Percentiles rank a stretch among this genome's conserved stretches.
Evolutionary conservation across 768 basidiomycete genomes (phyloP).

Genomic region (Tylopilus vinaceipallidus): DNA sequence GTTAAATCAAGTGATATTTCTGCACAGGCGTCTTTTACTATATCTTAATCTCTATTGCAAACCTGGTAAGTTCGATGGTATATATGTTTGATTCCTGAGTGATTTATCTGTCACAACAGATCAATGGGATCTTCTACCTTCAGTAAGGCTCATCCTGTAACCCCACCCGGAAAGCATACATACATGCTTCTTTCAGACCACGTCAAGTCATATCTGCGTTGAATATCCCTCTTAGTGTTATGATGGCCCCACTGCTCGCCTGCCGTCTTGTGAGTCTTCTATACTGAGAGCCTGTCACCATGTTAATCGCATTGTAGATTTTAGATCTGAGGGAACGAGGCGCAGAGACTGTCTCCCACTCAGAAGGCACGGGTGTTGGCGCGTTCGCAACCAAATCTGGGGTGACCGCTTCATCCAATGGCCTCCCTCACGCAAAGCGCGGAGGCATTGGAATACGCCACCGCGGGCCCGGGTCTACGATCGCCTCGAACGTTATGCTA

Average conservation of each 20-base stretch:
- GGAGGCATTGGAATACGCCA: conserved; percentile 44
- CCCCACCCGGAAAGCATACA: neutral
- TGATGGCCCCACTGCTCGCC: conserved; percentile 77
- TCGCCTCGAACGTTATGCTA: conserved; percentile 60
- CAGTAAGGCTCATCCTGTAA: conserved; percentile 49
- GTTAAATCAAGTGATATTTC: neutral
- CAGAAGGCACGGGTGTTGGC: conserved; percentile 66
- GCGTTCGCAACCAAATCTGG: conserved; percentile 66
- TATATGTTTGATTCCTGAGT: neutral
- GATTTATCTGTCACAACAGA: conserved; percentile 30
- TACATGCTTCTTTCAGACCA: conserved; percentile 45
- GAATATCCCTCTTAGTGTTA: conserved; percentile 81
- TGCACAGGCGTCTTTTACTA: conserved; percentile 72
- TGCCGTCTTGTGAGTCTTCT: conserved; percentile 62
- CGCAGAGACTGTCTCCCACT: conserved; percentile 74
- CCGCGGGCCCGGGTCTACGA: conserved; percentile 51
- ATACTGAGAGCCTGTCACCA: neutral
- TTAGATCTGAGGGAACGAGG: conserved; percentile 81
- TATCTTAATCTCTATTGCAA: conserved; percentile 82
- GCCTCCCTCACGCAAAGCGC: conserved; percentile 24
- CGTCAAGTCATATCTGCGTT: conserved; percentile 81
- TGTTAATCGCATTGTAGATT: conserved; percentile 46
- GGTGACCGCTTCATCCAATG: conserved; percentile 25
- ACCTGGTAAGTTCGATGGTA: conserved; percentile 45
- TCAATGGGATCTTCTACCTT: conserved; percentile 85